Conservation (phyloP, 2,329 filamentous ascomycete genomes). For the Niveomyces coronatus region DNA sequence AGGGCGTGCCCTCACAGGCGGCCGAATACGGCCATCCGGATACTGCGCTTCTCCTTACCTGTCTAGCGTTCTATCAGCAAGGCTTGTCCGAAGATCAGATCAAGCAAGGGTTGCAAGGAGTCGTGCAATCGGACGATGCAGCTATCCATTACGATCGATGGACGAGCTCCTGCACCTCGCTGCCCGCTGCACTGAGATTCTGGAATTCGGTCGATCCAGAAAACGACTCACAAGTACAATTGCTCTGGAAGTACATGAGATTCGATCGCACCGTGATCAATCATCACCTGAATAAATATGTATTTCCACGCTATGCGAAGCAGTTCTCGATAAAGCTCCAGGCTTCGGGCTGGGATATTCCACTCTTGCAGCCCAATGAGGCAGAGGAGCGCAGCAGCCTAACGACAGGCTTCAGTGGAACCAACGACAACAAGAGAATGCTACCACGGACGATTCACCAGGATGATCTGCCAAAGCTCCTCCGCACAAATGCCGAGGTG, state of each 20-base stretch:
- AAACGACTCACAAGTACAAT: slow-evolving; percentile 37
- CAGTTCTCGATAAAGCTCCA: slow-evolving; percentile 55
- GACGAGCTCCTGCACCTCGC: slow-evolving; percentile 24
- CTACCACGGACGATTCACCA: slow-evolving; percentile 54
- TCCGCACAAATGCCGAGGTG: slow-evolving; percentile 54
- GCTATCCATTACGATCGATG: slow-evolving; percentile 44
- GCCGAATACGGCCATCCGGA: slow-evolving; percentile 61
- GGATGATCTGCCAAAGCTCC: slow-evolving; percentile 43
- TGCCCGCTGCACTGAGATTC: slow-evolving; percentile 36
- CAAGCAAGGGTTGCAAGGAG: slow-evolving; percentile 34
- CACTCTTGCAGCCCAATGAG: slow-evolving; percentile 25
- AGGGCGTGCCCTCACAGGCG: slow-evolving; percentile 50
- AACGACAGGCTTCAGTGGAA: slow-evolving; percentile 63
- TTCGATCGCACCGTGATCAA: slow-evolving; percentile 42
- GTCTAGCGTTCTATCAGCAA: slow-evolving; percentile 56
- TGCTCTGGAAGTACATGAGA: slow-evolving; percentile 41
- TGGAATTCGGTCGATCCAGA: slow-evolving; percentile 51
- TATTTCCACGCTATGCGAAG: slow-evolving; percentile 55
- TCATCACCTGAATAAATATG: slow-evolving; percentile 51
- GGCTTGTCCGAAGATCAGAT: slow-evolving; percentile 42
- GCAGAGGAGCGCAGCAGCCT: slow-evolving; percentile 11
- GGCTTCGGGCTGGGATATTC: slow-evolving; percentile 59
- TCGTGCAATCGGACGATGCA: slow-evolving; percentile 47
- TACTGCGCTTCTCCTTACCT: slow-evolving; percentile 54
- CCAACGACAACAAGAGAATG: slow-evolving; percentile 52